Evolutionary conservation across 495 filamentous ascomycete genomes (phyloP), one percentile per base, ranked within the genome.

Genomic region (Lindgomyces ingoldianus): DNA sequence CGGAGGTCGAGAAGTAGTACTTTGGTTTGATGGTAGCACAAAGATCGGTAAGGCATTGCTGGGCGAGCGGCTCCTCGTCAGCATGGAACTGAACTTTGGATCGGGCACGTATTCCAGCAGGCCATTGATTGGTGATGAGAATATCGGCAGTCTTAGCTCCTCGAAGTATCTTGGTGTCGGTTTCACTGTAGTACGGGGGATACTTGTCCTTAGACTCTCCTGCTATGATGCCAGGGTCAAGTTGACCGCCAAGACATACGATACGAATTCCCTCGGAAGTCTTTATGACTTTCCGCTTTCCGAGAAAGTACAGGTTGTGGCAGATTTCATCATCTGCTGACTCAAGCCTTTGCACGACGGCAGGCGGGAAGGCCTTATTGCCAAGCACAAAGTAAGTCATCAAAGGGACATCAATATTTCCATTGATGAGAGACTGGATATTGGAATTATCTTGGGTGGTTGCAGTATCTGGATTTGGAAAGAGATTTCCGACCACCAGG

Each of bases 241-340:
- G 76, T 11, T 76, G 73, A 0, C 94, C 94, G 42, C 93, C 93
- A 1, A 97, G 80, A 10, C 88, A 78, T 3, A 91, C 89, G 56
- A 98, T 90, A 12, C 88, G 84, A 22, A 98, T 81, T 11, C 94
- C 94, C 56, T 96, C 91, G 21, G 89, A 87, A 0, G 94, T 98
- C 73, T 93, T 96, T 41, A 91, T 85, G 9, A 86, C 85, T 27
- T 86, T 89, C 57, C 90, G 87, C 73, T 91, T 95, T 22, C 91
- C 91, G 0, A 98, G 84, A 73, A 86, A 95, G 76, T 88, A 91
- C 2, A 98, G 81, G 66, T 98, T 96, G 0, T 86, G 80, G 68
- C 91, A 96, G 24, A 98, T 79, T 73, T 94, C 89, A 66, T 93
- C 91, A 67, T 89, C 83, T 46, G 80, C 80, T 41, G 82, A 82